These are phyloP conservation scores for Ceratorhiza oryzae-sativae DNA, from an alignment of 1,284 basidiomycete genomes.

Conservation along the genomic window DNA sequence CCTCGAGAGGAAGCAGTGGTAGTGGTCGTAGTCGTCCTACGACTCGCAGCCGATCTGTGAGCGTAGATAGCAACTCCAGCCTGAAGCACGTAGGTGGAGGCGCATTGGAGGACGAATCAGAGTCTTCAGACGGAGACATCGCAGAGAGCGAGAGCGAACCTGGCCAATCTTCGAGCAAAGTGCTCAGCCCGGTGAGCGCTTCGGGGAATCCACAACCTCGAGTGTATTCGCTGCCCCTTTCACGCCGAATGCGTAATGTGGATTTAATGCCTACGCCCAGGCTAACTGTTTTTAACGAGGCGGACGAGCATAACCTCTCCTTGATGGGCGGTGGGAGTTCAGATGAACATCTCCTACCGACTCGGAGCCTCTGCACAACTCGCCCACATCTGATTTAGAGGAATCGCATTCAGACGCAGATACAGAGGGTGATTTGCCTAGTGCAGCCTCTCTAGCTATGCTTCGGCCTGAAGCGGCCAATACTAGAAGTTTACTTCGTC, in stretches of 20 bases:
- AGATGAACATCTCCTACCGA: slow-evolving; percentile 34
- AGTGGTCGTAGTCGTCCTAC: slow-evolving; percentile 36
- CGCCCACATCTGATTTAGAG: slow-evolving; percentile 24
- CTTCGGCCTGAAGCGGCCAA: background rate
- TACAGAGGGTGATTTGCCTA: background rate
- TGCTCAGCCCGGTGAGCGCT: background rate
- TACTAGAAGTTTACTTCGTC: background rate
- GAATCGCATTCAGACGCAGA: slow-evolving; percentile 25
- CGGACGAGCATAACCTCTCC: slow-evolving; percentile 29
- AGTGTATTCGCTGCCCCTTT: background rate
- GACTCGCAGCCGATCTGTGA: slow-evolving; percentile 34
- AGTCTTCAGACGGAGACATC: slow-evolving; percentile 59
- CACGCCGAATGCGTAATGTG: slow-evolving; percentile 16
- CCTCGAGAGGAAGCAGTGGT: slow-evolving; percentile 39
- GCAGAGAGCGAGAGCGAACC: slow-evolving; percentile 39
- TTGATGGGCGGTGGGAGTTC: slow-evolving; percentile 37
- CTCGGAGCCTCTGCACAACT: slow-evolving; percentile 30
- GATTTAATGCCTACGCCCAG: slow-evolving; percentile 3
- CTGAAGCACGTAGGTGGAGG: slow-evolving; percentile 70
- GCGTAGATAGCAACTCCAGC: slow-evolving; percentile 35
- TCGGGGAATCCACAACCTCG: slow-evolving; percentile 13
- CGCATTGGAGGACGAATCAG: slow-evolving; percentile 64
- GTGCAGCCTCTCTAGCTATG: slow-evolving; percentile 11
- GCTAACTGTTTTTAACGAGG: slow-evolving; percentile 20
- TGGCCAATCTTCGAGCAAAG: background rate